A percentile compares a stretch with the other conserved stretches of the same genome.
These are phyloP conservation scores for Aspergillus carbonarius DNA, from an alignment of 2,329 filamentous ascomycete genomes.

Conservation along the genomic window DNA sequence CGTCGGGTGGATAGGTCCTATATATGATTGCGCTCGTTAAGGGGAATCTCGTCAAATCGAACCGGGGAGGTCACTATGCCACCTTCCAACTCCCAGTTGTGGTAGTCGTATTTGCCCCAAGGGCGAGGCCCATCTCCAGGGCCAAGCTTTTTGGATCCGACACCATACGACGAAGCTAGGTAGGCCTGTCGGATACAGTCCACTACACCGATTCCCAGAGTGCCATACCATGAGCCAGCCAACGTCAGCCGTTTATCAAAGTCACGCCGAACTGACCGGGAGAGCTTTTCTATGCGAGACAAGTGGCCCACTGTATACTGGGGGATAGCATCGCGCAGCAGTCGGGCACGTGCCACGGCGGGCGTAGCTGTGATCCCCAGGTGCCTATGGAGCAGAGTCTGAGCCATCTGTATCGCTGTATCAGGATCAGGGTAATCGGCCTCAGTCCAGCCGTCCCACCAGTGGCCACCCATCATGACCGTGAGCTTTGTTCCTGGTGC, in stretches of 20 bases:
- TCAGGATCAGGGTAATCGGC: slow-evolving; percentile 61
- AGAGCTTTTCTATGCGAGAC: slow-evolving; percentile 57
- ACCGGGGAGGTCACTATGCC: slow-evolving; percentile 32
- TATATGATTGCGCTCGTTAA: slow-evolving; percentile 13
- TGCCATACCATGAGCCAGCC: slow-evolving; percentile 52
- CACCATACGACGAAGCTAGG: slow-evolving; percentile 48
- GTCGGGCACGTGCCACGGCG: slow-evolving; percentile 58
- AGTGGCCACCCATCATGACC: slow-evolving; percentile 92
- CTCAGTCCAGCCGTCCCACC: slow-evolving; percentile 67
- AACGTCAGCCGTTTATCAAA: slow-evolving; percentile 68
- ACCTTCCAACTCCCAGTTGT: slow-evolving; percentile 31
- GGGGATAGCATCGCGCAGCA: slow-evolving; percentile 76
- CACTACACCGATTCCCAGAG: slow-evolving; percentile 49
- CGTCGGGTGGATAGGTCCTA: background rate
- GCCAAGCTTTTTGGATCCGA: slow-evolving; percentile 34
- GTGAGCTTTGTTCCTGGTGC: slow-evolving; percentile 77
- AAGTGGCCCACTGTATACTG: slow-evolving; percentile 84
- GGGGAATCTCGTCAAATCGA: slow-evolving; percentile 13
- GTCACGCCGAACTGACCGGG: slow-evolving; percentile 53
- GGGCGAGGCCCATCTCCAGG: slow-evolving; percentile 9
- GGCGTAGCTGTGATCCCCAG: slow-evolving; percentile 67
- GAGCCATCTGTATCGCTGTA: slow-evolving; percentile 69
- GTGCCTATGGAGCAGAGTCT: slow-evolving; percentile 68
- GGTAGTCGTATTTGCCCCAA: slow-evolving; percentile 22
- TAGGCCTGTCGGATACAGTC: slow-evolving; percentile 59